phyloP scores from a whole-genome alignment of 2,329 filamentous ascomycete species.

The Colletotrichum ledebouriae region DNA sequence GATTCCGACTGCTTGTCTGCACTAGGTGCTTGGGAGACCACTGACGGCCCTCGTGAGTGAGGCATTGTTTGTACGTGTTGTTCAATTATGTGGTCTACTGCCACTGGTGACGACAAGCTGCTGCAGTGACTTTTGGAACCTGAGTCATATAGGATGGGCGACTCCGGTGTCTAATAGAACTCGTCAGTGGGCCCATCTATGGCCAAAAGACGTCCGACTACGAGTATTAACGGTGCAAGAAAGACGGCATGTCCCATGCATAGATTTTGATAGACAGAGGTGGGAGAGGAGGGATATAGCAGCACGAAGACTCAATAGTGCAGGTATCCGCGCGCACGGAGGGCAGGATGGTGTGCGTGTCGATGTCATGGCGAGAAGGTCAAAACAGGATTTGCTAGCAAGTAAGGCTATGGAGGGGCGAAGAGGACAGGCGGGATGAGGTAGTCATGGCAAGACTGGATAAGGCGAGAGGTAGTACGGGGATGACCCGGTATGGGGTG shows the following conservation, averaged over 20 bases:
- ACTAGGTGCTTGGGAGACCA: slow-evolving; percentile 42
- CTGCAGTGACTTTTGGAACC: neutral
- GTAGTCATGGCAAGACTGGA: slow-evolving; percentile 3
- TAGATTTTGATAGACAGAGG: neutral
- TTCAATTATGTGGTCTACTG: too few relatives aligned
- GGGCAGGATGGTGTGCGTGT: slow-evolving; percentile 17
- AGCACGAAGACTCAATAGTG: slow-evolving; percentile 8
- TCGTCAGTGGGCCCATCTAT: slow-evolving; percentile 4
- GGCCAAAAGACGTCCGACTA: slow-evolving; percentile 26
- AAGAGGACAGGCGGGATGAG: slow-evolving; percentile 19
- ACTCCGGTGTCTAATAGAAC: slow-evolving; percentile 3
- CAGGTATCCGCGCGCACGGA: slow-evolving; percentile 12
- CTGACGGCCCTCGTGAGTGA: slow-evolving; percentile 43
- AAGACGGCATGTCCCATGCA: slow-evolving; percentile 24
- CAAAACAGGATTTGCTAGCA: slow-evolving; percentile 31
- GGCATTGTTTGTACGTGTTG: slow-evolving; percentile 42
- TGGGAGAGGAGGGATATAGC: slow-evolving; percentile 13
- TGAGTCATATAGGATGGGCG: neutral
- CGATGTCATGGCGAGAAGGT: slow-evolving; percentile 11
- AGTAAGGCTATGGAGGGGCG: slow-evolving; percentile 4
- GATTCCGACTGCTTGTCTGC: slow-evolving; percentile 40
- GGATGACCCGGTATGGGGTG: too few relatives aligned
- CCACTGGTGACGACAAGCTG: too few relatives aligned
- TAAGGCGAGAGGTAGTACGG: neutral
- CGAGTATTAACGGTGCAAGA: neutral